Evolutionary conservation across 768 basidiomycete species (phyloP).

Genomic region (Podaxis pistillaris): DNA sequence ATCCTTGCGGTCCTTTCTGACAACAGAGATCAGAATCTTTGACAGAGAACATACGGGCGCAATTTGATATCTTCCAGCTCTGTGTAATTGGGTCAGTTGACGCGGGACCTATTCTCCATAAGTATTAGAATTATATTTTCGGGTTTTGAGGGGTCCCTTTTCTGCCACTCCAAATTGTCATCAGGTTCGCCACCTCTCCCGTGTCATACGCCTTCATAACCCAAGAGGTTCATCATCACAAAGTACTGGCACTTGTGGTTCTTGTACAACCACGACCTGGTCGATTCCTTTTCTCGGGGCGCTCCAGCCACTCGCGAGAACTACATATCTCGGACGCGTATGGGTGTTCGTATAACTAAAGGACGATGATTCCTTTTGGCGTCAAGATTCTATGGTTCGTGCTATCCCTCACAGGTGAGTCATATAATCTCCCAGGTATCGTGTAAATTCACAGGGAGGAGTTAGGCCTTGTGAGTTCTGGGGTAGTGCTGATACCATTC

Average conservation of each 20-base stretch:
- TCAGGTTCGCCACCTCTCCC: background rate
- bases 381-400: conserved; percentile 59
- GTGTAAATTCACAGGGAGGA: conserved; percentile 4
- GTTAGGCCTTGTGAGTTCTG: conserved; percentile 50
- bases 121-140: background rate
- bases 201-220: background rate
- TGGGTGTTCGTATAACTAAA: background rate
- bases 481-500: conserved; percentile 46
- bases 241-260: too few species aligned
- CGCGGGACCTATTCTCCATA: background rate
- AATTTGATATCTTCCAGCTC: background rate
- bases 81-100: background rate
- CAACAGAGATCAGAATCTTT: background rate
- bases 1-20: background rate
- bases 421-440: background rate
- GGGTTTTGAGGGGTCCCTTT: background rate
- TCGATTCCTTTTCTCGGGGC: too few species aligned
- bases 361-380: conserved; percentile 51
- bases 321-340: background rate
- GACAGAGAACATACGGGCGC: background rate
- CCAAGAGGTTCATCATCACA: too few species aligned
- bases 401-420: conserved; percentile 53
- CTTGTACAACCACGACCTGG: too few species aligned
- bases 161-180: background rate
- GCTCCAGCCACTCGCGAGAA: too few species aligned